Percentiles rank a stretch among this genome's conserved stretches.
phyloP scores from a whole-genome alignment of 106 monocot genomes.

The Chionographis japonica region DNA sequence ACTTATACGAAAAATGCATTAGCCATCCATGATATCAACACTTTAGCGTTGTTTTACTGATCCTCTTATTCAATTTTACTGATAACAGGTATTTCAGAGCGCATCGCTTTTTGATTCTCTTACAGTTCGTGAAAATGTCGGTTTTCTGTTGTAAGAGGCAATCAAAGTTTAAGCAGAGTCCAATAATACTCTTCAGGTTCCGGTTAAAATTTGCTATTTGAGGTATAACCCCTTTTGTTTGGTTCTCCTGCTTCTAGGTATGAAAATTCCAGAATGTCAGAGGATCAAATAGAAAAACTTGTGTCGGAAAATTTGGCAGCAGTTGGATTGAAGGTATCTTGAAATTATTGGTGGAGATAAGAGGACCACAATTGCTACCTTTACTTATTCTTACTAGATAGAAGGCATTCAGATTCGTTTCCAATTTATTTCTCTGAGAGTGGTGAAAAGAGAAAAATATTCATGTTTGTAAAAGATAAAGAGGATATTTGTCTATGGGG shows the following conservation, averaged over 20 bases:
- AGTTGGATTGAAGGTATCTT: conserved; percentile 84
- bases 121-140: conserved; percentile 98
- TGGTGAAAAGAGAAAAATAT: no score
- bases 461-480: no score
- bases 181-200: not conserved
- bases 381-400: not conserved
- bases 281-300: conserved; percentile 60
- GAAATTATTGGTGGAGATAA: not conserved
- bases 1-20: no score
- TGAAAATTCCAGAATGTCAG: conserved; percentile 78
- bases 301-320: conserved; percentile 86
- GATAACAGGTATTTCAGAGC: conserved; percentile 90
- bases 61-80: not conserved
- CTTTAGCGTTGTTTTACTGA: not conserved
- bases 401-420: not conserved
- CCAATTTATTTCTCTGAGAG: no score
- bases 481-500: no score
- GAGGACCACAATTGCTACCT: not conserved
- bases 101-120: conserved; percentile 98
- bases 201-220: not conserved
- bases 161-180: not conserved
- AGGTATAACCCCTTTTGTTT: conserved; percentile 4
- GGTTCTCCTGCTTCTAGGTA: conserved; percentile 39
- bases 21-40: no score
- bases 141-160: conserved; percentile 85